Evolutionary conservation across 768 basidiomycete genomes (phyloP), one percentile per base, ranked within the genome.

Genomic region (Lenzites betulinus): DNA sequence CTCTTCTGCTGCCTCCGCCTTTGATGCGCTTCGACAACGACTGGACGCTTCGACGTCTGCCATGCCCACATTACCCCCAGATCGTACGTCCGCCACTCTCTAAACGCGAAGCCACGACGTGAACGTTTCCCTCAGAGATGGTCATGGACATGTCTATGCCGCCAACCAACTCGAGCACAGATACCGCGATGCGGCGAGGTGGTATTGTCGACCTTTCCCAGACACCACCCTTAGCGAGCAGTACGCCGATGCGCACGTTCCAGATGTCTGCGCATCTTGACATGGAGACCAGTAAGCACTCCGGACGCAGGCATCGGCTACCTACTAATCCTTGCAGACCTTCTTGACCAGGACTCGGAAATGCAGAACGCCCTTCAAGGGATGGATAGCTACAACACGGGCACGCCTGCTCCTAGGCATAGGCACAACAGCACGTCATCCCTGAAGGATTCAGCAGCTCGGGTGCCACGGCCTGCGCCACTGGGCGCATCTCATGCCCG

Each of bases 331-430:
- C 36, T 13, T 47, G 42, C 13, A 90, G 88, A 90, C 74, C 75
- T 89, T 16, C 71, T 90, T 57, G 87, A 89, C 22, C 79, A 83
- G 56, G 85, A 90, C 65, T 86, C 87, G 2, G 87, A 87, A 65
- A 90, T 90, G 89, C 85, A 84, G 54, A 79, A 81, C 53, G 83
- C 78, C 11, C 82, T 90, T 67, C 77, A 81, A 28, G 82, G 77
- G 22, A 67, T 84, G 58, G 81, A 84, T 54, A 84, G 79, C 65
- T 83, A 76, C 62, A 84, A 83, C 38, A 78, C 71, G 38, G 38
- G 77, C 78, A 7, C 63, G 66, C 16, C 26, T 5, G 43, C 53
- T 6, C 54, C 60, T 3, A 59, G 43, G 15, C 51, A 58, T 12
- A 50, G 50, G 12, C 44, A 51, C n/a, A 58, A n/a, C 8, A 62